Conservation (phyloP, 352 stramenopile genomes). For the Albugo candida region DNA sequence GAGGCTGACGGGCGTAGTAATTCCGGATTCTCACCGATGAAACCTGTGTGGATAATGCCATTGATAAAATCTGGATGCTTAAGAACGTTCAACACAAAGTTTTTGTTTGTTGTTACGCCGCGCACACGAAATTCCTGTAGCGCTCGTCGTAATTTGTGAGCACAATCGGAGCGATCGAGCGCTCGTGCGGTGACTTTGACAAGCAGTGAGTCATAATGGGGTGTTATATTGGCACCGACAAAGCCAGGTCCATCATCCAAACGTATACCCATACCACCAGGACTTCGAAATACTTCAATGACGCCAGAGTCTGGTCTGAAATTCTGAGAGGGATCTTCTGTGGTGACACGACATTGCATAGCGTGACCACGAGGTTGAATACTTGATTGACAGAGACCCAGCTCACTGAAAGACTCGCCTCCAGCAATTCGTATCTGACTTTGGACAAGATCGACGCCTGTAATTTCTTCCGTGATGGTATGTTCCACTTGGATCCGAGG, state of each 20-base stretch:
- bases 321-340: constrained; percentile 85
- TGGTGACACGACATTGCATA: constrained; percentile 95
- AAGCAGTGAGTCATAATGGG: constrained; percentile 94
- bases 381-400: constrained; percentile 89
- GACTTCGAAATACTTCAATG: constrained; percentile 91
- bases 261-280: constrained; percentile 90
- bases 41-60: constrained; percentile 88
- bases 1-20: constrained; percentile 72
- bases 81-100: constrained; percentile 91
- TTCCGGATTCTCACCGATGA: constrained; percentile 91
- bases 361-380: constrained; percentile 84
- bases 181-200: constrained; percentile 94
- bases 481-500: constrained; percentile 93
- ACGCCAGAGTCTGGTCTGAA: constrained; percentile 93
- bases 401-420: constrained; percentile 81
- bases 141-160: constrained; percentile 86
- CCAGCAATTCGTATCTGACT: constrained; percentile 89
- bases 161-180: constrained; percentile 77
- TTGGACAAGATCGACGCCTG: constrained; percentile 92
- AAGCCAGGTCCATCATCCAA: constrained; percentile 92
- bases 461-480: constrained; percentile 87
- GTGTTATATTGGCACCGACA: constrained; percentile 90
- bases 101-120: constrained; percentile 90
- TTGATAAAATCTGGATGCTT: constrained; percentile 89
- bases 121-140: constrained; percentile 92